Evolutionary conservation across 176 grass and related monocot genomes (phyloP).

Genomic region (Rhynchospora pubera): DNA sequence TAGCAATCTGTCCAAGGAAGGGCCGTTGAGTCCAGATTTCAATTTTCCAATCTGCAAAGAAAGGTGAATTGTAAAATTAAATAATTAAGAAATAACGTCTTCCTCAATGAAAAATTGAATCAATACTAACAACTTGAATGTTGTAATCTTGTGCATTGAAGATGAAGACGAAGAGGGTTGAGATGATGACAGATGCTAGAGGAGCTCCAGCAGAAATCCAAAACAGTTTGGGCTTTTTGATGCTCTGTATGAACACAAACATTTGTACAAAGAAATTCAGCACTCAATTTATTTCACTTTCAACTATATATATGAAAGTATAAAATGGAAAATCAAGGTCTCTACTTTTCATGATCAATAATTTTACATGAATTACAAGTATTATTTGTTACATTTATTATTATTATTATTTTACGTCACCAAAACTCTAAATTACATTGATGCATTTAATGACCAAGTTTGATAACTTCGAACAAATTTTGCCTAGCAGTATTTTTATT

Average conservation of each 20-base stretch:
- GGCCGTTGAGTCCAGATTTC: constrained; percentile 71
- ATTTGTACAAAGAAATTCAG: background rate
- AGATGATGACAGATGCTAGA: constrained; percentile 62
- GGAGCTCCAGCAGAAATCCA: constrained; percentile 88
- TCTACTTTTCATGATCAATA: too few species aligned
- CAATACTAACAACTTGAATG: constrained; percentile 69
- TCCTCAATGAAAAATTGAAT: background rate
- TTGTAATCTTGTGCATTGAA: constrained; percentile 77
- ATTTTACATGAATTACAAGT: too few species aligned
- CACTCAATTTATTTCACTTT: background rate
- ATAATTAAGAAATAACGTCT: background rate
- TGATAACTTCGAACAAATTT: too few species aligned
- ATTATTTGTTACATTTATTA: too few species aligned
- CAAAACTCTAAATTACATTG: too few species aligned
- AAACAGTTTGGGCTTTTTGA: constrained; percentile 66
- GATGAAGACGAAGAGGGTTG: constrained; percentile 79
- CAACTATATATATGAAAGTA: too few species aligned
- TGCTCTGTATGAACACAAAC: constrained; percentile 37
- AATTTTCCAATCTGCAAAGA: constrained; percentile 59
- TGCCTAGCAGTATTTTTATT: too few species aligned
- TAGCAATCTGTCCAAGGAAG: constrained; percentile 76
- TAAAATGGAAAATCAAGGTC: too few species aligned
- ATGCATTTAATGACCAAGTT: too few species aligned
- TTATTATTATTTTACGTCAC: too few species aligned
- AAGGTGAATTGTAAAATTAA: background rate